Evolutionary conservation across 768 basidiomycete species (phyloP).

Genomic region (Panellus pusillus): DNA sequence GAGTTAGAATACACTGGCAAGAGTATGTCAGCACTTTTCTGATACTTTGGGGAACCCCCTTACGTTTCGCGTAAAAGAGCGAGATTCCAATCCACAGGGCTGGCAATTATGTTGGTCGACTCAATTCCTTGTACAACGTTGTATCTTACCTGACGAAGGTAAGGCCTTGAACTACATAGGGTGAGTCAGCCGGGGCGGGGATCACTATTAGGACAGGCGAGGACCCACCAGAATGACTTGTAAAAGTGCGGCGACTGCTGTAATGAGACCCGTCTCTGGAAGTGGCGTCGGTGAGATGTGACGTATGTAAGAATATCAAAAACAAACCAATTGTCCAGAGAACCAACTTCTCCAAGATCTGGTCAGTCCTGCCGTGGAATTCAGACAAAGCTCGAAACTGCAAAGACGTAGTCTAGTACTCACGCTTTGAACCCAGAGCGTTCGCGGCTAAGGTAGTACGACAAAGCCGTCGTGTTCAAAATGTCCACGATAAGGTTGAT

Average conservation of each 20-base stretch:
- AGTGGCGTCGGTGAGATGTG: background rate
- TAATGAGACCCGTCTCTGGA: background rate
- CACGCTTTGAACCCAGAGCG: background rate
- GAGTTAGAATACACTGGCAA: background rate
- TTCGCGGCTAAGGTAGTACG: background rate
- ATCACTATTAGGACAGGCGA: too few relatives aligned
- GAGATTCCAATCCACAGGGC: background rate
- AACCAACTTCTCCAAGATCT: background rate
- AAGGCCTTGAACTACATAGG: background rate
- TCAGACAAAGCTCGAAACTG: background rate
- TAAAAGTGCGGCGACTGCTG: background rate
- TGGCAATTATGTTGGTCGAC: background rate
- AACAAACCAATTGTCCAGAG: background rate
- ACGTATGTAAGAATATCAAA: background rate
- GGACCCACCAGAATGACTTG: background rate
- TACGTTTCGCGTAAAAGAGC: background rate
- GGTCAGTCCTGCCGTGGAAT: background rate
- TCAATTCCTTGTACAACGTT: too few relatives aligned
- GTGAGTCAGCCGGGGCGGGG: background rate
- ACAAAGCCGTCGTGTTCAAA: background rate
- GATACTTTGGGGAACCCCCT: background rate
- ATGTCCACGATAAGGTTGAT: background rate
- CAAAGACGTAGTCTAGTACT: too few relatives aligned
- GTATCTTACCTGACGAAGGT: background rate
- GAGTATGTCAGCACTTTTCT: background rate